Conservation (phyloP, 306 rosid genomes). For the Benincasa hispida region DNA sequence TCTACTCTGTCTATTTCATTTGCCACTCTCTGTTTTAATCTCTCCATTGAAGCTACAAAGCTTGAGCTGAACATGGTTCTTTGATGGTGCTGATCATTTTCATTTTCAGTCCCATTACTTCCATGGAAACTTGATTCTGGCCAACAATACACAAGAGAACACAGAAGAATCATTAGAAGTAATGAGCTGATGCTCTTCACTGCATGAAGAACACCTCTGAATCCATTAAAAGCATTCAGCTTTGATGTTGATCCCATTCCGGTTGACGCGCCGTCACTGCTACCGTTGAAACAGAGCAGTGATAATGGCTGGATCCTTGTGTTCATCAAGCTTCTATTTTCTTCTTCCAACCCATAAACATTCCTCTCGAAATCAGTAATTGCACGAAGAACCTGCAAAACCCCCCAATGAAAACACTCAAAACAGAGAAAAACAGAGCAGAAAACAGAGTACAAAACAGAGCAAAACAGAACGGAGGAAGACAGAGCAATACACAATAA, state of each 20-base stretch:
- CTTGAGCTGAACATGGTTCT: slow-evolving; percentile 35
- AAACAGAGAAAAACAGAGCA: not conserved
- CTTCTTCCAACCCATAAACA: slow-evolving; percentile 53
- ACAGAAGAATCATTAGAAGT: slow-evolving; percentile 48
- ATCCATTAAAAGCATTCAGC: slow-evolving; percentile 67
- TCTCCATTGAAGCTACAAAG: slow-evolving; percentile 41
- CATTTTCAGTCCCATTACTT: not conserved
- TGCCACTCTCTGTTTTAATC: slow-evolving; percentile 48
- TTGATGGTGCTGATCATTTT: slow-evolving; percentile 10
- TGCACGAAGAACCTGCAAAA: slow-evolving; percentile 35
- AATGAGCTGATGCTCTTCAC: slow-evolving; percentile 59
- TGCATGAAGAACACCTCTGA: slow-evolving; percentile 67
- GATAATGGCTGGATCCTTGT: slow-evolving; percentile 55
- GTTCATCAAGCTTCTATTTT: slow-evolving; percentile 49
- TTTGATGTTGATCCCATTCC: slow-evolving; percentile 27
- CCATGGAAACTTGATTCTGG: slow-evolving; percentile 45
- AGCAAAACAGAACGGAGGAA: not conserved
- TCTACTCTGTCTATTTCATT: slow-evolving; percentile 42
- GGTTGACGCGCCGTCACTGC: slow-evolving; percentile 14
- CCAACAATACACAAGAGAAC: slow-evolving; percentile 48
- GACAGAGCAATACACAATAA: not conserved
- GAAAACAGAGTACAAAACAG: not conserved
- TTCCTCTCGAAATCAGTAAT: slow-evolving; percentile 60
- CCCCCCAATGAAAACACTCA: not conserved
- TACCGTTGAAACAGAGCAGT: slow-evolving; percentile 15